These are phyloP conservation scores for Neoboletus brunneissimus DNA, from an alignment of 768 basidiomycete species.

Conservation along the genomic window DNA sequence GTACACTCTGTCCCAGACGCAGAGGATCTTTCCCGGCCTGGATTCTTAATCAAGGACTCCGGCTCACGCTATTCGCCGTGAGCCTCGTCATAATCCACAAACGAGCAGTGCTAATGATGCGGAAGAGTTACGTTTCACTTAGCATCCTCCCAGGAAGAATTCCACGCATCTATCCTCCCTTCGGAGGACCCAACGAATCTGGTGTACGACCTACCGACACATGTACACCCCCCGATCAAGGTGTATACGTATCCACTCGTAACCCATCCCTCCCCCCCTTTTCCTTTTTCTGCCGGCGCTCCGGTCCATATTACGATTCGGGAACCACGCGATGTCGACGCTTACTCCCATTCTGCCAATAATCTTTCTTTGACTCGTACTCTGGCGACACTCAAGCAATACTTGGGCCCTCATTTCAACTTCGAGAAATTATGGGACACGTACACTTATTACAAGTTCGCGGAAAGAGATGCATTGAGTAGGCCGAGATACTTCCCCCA, in stretches of 20 bases:
- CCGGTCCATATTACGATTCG: constrained; percentile 28
- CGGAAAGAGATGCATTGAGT: constrained; percentile 40
- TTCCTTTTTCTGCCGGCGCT: constrained; percentile 34
- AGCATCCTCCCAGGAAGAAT: constrained; percentile 34
- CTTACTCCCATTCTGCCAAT: constrained; percentile 37
- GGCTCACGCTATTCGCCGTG: constrained; percentile 30
- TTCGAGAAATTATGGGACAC: constrained; percentile 47
- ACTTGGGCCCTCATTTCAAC: constrained; percentile 43
- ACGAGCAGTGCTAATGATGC: background rate
- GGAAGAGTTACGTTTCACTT: constrained; percentile 37
- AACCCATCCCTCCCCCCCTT: constrained; percentile 35
- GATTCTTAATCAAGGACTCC: constrained; percentile 27
- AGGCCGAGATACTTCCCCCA: constrained; percentile 9
- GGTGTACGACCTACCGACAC: constrained; percentile 23
- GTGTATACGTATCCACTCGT: constrained; percentile 39
- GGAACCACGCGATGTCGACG: constrained; percentile 25
- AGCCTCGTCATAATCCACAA: background rate
- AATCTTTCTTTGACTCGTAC: constrained; percentile 39
- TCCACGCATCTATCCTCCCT: constrained; percentile 31
- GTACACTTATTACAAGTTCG: constrained; percentile 46
- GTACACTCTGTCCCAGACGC: constrained; percentile 37
- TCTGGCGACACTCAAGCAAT: constrained; percentile 34
- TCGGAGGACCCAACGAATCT: constrained; percentile 23
- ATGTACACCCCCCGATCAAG: constrained; percentile 28
- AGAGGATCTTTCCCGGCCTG: constrained; percentile 22